Percentiles rank a stretch among this genome's conserved stretches.
These are phyloP conservation scores for Sinapis alba DNA, from an alignment of 441 rosid genomes.

Conservation along the genomic window DNA sequence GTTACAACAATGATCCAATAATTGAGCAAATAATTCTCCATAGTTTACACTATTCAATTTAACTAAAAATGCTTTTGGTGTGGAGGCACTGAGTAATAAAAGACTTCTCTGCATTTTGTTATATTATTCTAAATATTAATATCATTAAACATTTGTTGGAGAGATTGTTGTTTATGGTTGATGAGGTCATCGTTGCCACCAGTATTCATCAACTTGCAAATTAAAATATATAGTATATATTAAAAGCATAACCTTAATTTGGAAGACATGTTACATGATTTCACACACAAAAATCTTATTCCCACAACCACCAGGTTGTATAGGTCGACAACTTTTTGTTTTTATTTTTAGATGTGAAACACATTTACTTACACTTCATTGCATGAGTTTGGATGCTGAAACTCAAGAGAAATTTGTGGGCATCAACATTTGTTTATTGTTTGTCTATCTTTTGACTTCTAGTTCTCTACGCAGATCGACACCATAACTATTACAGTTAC, in stretches of 20 bases:
- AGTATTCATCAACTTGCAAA: conserved; percentile 39
- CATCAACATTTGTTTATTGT: neutral
- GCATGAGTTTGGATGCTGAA: neutral
- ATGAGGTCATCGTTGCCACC: conserved; percentile 40
- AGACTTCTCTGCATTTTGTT: neutral
- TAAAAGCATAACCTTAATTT: conserved; percentile 24
- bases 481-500: neutral
- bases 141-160: conserved; percentile 30
- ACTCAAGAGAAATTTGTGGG: neutral
- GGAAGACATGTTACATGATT: conserved; percentile 39
- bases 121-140: neutral
- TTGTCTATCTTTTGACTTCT: neutral
- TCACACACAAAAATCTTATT: conserved; percentile 32
- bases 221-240: neutral
- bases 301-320: conserved; percentile 27
- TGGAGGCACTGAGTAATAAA: conserved; percentile 15
- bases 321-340: conserved; percentile 20
- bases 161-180: conserved; percentile 39
- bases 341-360: neutral
- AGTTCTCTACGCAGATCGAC: neutral
- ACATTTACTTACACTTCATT: conserved; percentile 8
- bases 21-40: neutral
- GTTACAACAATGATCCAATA: conserved; percentile 14
- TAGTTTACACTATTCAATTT: neutral
- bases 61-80: conserved; percentile 30